Evolutionary conservation across 2,329 filamentous ascomycete species (phyloP), one percentile per base, ranked within the genome.

Genomic region (Aspergillus aculeatinus): DNA sequence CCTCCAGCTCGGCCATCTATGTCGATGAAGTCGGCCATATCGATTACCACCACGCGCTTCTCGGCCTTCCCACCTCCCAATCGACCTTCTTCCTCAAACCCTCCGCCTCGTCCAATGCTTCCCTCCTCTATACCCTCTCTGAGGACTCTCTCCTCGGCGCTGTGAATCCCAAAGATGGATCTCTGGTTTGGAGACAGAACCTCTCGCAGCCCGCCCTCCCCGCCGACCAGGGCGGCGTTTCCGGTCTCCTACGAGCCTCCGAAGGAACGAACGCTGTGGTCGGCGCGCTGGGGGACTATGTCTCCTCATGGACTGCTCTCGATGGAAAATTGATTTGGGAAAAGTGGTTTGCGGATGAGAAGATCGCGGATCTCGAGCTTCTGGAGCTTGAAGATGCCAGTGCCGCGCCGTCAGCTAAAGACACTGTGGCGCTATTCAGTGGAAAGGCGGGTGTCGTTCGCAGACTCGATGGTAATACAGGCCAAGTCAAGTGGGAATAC

Each of bases 41-140:
- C 75, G 95, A 99, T 79, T 98, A 92, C 80, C 94, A 98, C 79
- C 88, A 96, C 80, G 87, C 91, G 65, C 87, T 98, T 52, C 81
- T 99, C 70, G 95, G 95, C 71, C 79, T 91, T 42, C 92, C 95
- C 57, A 89, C 89, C 74, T 82, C 86, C 74, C 86, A 91, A 64
- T 90, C 91, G 62, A 97, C 94, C 68, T 96, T 98, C 84, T 98
- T 98, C 85, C 92, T 97, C 79, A 89, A 88, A 68, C 94, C 95
- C 44, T 85, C 89, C 70, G 83, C 86, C 63, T 86, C 88, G 67
- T 93, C 94, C 63, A 92, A 91, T 76, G 93, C 93, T 39, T 94
- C 91, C 57, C 83, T 99, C 42, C 83, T 99, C 55, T 99, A 97
- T 76, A 96, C 95, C 0, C 80, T 98, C 49, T 96, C 91, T 65